Evolutionary conservation across 768 basidiomycete species (phyloP).

Genomic region (Cystobasidium ongulense): DNA sequence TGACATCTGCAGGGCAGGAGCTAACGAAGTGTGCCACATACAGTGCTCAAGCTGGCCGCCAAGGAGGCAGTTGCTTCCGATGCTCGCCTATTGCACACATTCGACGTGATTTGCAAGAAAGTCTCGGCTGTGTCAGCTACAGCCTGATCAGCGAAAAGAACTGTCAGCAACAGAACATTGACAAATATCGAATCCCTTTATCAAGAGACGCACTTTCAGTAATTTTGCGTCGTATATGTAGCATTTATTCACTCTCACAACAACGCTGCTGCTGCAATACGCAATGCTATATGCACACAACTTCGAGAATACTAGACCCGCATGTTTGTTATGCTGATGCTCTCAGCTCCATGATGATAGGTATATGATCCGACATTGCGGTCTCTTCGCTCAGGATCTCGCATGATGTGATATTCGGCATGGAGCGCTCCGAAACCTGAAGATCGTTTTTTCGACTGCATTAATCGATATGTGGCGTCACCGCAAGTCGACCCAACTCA

Average conservation of each 20-base stretch:
- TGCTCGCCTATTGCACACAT: not conserved
- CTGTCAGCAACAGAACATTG: too few relatives aligned
- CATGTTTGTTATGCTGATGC: not conserved
- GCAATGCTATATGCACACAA: not conserved
- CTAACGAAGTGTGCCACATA: not conserved
- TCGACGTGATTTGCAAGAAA: not conserved
- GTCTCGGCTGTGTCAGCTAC: not conserved
- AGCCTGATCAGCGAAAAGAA: not conserved
- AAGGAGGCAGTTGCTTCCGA: not conserved
- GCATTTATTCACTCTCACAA: not conserved
- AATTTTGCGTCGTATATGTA: not conserved
- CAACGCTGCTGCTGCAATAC: not conserved
- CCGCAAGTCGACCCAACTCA: too few relatives aligned
- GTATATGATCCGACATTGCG: constrained; percentile 16
- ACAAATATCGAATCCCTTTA: too few relatives aligned
- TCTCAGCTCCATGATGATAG: not conserved
- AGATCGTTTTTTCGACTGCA: not conserved
- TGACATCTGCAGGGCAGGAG: not conserved
- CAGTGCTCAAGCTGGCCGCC: constrained; percentile 1
- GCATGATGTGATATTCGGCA: not conserved
- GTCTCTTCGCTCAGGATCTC: constrained; percentile 12
- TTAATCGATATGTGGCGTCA: too few relatives aligned
- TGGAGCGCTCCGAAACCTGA: constrained; percentile 6
- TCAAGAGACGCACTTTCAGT: not conserved
- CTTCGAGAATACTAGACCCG: not conserved